These are phyloP conservation scores for Mallotus repandus DNA, from an alignment of 441 rosid genomes.

Conservation along the genomic window DNA sequence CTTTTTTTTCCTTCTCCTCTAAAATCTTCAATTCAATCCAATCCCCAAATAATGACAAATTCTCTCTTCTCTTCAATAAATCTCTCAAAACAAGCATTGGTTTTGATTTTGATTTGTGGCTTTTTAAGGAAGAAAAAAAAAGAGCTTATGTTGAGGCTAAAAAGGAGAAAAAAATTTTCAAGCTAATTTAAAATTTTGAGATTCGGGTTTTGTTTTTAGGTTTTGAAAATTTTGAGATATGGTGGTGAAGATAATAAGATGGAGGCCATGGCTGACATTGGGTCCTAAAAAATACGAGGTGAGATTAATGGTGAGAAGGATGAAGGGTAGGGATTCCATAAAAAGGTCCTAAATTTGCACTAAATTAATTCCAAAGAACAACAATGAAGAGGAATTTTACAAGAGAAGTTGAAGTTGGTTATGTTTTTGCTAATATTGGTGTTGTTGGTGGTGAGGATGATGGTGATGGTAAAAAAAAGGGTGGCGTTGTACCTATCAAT, in stretches of 20 bases:
- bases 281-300: slow-evolving; percentile 81
- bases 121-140: not conserved
- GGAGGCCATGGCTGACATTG: slow-evolving; percentile 94
- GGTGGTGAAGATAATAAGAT: slow-evolving; percentile 98
- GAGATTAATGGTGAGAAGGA: slow-evolving; percentile 48
- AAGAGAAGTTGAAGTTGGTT: slow-evolving; percentile 43
- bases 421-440: not conserved
- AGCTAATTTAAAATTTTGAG: not conserved
- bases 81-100: not conserved
- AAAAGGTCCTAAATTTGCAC: slow-evolving; percentile 70
- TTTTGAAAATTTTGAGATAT: slow-evolving; percentile 30
- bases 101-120: not conserved
- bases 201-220: not conserved
- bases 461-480: slow-evolving; percentile 2
- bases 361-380: slow-evolving; percentile 69
- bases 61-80: slow-evolving; percentile 12
- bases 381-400: slow-evolving; percentile 84
- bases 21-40: not conserved
- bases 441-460: not conserved
- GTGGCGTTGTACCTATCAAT: not conserved
- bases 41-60: slow-evolving; percentile 29
- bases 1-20: too few relatives aligned
- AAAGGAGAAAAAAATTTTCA: not conserved
- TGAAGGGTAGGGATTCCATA: slow-evolving; percentile 90
- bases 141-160: not conserved